Conservation (phyloP, 2,329 filamentous ascomycete genomes). For the Pseudogymnoascus sp. region DNA sequence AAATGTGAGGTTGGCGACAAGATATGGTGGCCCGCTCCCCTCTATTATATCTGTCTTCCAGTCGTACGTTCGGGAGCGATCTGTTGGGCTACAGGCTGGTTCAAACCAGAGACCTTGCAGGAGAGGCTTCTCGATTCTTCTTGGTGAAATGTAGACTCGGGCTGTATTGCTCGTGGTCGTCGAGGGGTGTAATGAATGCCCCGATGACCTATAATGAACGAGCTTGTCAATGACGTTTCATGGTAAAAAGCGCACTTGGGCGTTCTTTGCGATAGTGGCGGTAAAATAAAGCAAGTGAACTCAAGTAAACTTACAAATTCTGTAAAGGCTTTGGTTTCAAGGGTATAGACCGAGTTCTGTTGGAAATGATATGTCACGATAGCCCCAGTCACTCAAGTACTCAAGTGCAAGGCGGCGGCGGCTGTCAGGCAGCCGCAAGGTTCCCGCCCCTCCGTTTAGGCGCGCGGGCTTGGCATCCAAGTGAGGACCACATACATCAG, state of each 20-base stretch:
- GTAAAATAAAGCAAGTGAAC: not conserved
- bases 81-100: not conserved
- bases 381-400: not conserved
- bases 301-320: slow-evolving; percentile 4
- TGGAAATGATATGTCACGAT: slow-evolving; percentile 8
- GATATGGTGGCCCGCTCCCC: slow-evolving; percentile 1
- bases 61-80: not conserved
- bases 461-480: slow-evolving; percentile 4
- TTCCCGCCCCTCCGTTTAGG: not conserved
- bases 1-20: slow-evolving; percentile 1
- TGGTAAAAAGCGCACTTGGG: not conserved
- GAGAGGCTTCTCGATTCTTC: not conserved
- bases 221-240: slow-evolving; percentile 8
- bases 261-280: not conserved
- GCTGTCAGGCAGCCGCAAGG: slow-evolving; percentile 4
- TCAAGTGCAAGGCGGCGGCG: slow-evolving; percentile 3
- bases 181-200: not conserved
- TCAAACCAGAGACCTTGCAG: not conserved
- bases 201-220: not conserved
- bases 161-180: not conserved
- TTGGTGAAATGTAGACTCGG: not conserved
- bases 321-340: not conserved
- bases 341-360: slow-evolving; percentile 4
- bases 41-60: not conserved
- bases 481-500: not conserved